These are phyloP conservation scores for Tinospora cordifolia DNA, from an alignment of 164 flowering plant species.

Conservation along the genomic window DNA sequence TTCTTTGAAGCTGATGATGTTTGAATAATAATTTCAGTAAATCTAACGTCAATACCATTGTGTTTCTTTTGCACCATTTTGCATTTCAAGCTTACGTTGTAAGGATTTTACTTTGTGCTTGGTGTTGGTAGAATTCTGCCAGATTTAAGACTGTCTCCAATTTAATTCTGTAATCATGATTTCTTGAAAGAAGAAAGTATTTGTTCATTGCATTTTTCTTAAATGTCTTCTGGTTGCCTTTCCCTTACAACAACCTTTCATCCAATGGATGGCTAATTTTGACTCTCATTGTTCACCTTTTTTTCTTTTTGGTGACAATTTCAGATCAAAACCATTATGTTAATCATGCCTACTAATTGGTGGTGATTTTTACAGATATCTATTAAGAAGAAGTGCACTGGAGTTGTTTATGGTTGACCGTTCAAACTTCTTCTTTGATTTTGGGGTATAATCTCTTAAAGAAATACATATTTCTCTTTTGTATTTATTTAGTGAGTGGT, in stretches of 20 bases:
- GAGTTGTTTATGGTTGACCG: conserved; percentile 97
- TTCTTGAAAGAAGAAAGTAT: too few species aligned
- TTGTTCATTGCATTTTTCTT: background rate
- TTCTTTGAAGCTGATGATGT: too few species aligned
- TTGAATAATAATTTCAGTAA: too few species aligned
- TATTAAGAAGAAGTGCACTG: conserved; percentile 90
- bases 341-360: background rate
- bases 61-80: too few species aligned
- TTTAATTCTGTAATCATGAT: too few species aligned
- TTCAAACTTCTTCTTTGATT: conserved; percentile 96
- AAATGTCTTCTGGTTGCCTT: background rate
- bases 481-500: background rate
- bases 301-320: background rate
- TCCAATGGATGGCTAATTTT: background rate
- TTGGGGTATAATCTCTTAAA: conserved; percentile 58
- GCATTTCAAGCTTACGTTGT: too few species aligned
- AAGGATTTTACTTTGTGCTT: too few species aligned
- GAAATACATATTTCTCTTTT: background rate
- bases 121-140: too few species aligned
- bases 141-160: too few species aligned
- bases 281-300: background rate
- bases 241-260: background rate
- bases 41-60: too few species aligned
- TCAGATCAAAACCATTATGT: background rate
- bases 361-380: conserved; percentile 50